Evolutionary conservation across 345 rosid species (phyloP).

Genomic region (Draba incana): DNA sequence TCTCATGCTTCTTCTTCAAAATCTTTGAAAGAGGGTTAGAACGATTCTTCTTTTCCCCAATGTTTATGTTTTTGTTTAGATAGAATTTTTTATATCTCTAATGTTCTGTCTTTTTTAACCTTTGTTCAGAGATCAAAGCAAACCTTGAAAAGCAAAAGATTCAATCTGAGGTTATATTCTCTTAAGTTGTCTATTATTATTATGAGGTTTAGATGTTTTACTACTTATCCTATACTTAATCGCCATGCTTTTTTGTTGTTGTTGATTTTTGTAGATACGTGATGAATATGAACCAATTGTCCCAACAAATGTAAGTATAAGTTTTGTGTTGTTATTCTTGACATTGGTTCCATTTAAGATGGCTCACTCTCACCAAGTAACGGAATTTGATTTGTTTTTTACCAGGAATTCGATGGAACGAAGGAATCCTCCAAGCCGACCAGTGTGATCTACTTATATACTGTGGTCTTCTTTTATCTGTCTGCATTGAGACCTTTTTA

Average conservation of each 20-base stretch:
- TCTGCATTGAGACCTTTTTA: too few species aligned
- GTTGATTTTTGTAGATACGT: background rate
- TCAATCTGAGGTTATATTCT: background rate
- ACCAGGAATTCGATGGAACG: background rate
- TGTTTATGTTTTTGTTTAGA: too few species aligned
- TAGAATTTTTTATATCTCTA: background rate
- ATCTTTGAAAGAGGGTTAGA: too few species aligned
- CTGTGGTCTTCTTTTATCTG: too few species aligned
- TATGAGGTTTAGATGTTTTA: background rate
- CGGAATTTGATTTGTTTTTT: background rate
- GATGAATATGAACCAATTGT: background rate
- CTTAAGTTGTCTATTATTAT: background rate
- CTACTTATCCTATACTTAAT: background rate
- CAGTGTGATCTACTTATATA: too few species aligned
- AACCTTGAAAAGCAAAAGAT: background rate
- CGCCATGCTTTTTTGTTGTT: background rate
- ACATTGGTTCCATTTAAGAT: background rate
- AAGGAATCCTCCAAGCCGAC: background rate
- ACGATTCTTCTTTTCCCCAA: too few species aligned
- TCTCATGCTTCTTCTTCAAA: too few species aligned
- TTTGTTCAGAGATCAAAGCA: background rate
- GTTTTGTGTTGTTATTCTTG: background rate
- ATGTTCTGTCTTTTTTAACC: too few species aligned
- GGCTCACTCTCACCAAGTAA: background rate
- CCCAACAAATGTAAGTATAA: background rate